Evolutionary conservation across 2,329 filamentous ascomycete species (phyloP), one percentile per base, ranked within the genome.

Genomic region (Zelopaecilomyces penicillatus): DNA sequence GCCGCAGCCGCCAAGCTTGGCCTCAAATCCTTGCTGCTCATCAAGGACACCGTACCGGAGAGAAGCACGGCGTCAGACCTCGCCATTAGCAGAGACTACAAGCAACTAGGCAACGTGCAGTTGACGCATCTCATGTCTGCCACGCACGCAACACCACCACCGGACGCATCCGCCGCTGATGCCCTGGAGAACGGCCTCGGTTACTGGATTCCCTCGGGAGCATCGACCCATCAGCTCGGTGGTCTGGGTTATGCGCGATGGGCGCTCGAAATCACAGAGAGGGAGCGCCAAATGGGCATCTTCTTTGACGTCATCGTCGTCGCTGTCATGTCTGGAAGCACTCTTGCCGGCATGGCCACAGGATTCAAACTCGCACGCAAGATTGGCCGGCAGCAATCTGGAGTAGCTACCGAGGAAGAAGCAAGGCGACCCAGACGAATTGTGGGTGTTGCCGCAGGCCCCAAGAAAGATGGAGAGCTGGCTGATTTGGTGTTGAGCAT

Each of bases 1-100:
- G 44, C 44, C 11, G 38, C 39, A 11, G 44, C 39, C 6, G 44
- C 44, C 5, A 39, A 38, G 8, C 39, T 41, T 26, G 34, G 34
- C 28, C 27, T 46, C 7, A 33, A 37, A 31, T 41, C 39, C 10
- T 27, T 41, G 32, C 12, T 34, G 32, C 32, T 34, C 9, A 12
- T 34, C 12, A 12, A 12, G 32, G 32, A 34, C 12, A 27, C 10
- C 2, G 39, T 41, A 27, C 39, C 39, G 8, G 30, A 12, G 27
- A 41, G 39, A 31, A 41, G 26, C 19, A 10, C 8, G 11, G 28
- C 7, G 6, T 30, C 39, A 19, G 12, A 41, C 26, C 19, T 19
- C 3, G 8, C 39, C 8, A 8, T 11, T n/a, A 19, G 39, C 27
- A 31, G 12, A 30, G 30, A 10, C 10, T 41, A 41, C 30, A 41